Percentiles rank a stretch among this genome's conserved stretches.
These are phyloP conservation scores for Penicillium desertorum DNA, from an alignment of 495 filamentous ascomycete species.

Conservation along the genomic window DNA sequence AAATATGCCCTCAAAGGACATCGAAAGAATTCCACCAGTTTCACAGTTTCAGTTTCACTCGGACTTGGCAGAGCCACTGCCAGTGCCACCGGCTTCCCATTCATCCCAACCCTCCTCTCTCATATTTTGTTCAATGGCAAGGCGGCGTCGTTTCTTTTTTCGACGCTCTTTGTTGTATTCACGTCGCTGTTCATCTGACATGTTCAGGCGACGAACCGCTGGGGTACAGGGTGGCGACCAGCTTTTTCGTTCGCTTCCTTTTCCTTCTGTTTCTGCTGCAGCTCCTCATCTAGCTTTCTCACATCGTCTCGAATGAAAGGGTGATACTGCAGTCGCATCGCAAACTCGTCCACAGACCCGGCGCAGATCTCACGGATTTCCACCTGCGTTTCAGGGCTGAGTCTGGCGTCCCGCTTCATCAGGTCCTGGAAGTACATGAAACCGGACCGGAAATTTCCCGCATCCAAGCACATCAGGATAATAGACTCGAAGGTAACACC, in stretches of 20 bases:
- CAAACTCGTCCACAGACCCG: conserved; percentile 31
- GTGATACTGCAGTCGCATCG: conserved; percentile 34
- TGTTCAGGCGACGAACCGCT: conserved; percentile 8
- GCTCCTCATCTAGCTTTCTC: conserved; percentile 14
- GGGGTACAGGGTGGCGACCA: conserved; percentile 7
- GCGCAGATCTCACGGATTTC: conserved; percentile 36
- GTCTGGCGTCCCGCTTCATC: conserved; percentile 24
- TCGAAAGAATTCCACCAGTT: neutral
- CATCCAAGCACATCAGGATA: conserved; percentile 61
- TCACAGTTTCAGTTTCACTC: conserved; percentile 3
- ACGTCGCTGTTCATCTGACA: conserved; percentile 17
- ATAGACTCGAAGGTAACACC: conserved; percentile 65
- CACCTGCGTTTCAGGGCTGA: conserved; percentile 23
- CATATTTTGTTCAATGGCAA: conserved; percentile 19
- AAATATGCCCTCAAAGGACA: neutral
- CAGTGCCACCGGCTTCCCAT: conserved; percentile 18
- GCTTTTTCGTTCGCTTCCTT: conserved; percentile 5
- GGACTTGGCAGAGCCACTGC: conserved; percentile 2
- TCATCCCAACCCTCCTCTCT: conserved; percentile 30
- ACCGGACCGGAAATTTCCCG: conserved; percentile 40
- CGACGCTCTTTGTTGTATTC: conserved; percentile 21
- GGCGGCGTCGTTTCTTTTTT: conserved; percentile 23
- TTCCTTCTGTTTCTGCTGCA: conserved; percentile 8
- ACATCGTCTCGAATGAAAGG: conserved; percentile 23
- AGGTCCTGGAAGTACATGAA: conserved; percentile 45